Percentiles rank a stretch among this genome's conserved stretches.
phyloP scores from a whole-genome alignment of 495 filamentous ascomycete genomes.

The Tuber indicum region DNA sequence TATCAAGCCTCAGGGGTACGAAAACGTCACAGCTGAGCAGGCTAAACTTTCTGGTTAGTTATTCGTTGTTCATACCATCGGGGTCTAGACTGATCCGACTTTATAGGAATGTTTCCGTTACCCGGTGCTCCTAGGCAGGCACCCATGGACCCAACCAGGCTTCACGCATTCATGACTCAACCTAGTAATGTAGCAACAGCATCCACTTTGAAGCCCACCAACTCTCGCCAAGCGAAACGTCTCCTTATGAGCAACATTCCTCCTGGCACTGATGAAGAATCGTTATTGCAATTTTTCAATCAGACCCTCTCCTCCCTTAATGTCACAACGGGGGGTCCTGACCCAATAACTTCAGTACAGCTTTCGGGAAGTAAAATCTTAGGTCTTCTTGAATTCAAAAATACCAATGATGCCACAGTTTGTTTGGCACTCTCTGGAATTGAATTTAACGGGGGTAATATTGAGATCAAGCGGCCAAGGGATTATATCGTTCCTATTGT shows the following conservation, averaged over 20 bases:
- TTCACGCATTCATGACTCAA: conserved; percentile 93
- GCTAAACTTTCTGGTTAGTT: conserved; percentile 85
- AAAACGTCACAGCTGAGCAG: conserved; percentile 97
- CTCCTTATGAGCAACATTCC: conserved; percentile 82
- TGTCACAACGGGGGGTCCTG: conserved; percentile 64
- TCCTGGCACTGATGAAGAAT: conserved; percentile 59
- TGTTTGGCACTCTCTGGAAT: conserved; percentile 86
- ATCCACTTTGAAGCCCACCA: conserved; percentile 78
- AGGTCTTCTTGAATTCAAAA: conserved; percentile 87
- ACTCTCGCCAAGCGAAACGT: conserved; percentile 87
- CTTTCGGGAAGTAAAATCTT: conserved; percentile 69
- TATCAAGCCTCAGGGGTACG: conserved; percentile 96
- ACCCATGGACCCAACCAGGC: conserved; percentile 88
- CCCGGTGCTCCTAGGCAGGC: conserved; percentile 92
- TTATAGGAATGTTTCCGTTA: conserved; percentile 83
- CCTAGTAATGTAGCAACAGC: conserved; percentile 66
- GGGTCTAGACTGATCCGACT: conserved; percentile 17
- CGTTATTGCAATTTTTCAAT: conserved; percentile 81
- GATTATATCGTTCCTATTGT: conserved; percentile 92
- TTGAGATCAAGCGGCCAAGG: conserved; percentile 83
- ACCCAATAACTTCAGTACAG: conserved; percentile 81
- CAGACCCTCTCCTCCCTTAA: conserved; percentile 91
- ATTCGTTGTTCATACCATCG: conserved; percentile 8
- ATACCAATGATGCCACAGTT: conserved; percentile 77
- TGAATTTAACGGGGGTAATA: conserved; percentile 69